A percentile compares a stretch with the other conserved stretches of the same genome.
Evolutionary conservation across 768 basidiomycete genomes (phyloP).

Genomic region (Lactifluus volemus): DNA sequence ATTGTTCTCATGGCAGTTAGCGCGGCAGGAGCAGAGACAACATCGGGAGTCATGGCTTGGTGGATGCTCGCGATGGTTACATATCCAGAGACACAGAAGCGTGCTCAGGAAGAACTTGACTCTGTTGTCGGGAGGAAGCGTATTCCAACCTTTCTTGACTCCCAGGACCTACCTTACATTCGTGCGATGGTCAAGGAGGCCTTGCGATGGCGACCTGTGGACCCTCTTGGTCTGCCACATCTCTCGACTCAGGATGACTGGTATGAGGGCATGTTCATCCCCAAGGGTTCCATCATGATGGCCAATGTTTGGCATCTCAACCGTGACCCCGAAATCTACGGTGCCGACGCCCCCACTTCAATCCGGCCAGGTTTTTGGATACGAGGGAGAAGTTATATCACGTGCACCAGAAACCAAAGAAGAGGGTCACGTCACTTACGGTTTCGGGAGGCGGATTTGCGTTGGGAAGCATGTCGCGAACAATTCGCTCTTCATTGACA

Average conservation of each 20-base stretch:
- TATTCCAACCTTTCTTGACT: slow-evolving; percentile 1
- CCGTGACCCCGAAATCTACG: slow-evolving; percentile 9
- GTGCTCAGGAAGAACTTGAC: slow-evolving; percentile 12
- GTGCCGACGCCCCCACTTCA: slow-evolving; percentile 6
- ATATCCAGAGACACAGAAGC: slow-evolving; percentile 7
- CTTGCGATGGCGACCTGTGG: slow-evolving; percentile 12
- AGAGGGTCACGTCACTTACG: slow-evolving; percentile 11
- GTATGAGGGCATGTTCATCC: slow-evolving; percentile 16
- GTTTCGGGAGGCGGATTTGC: slow-evolving; percentile 10
- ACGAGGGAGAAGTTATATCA: not conserved
- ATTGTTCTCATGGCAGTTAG: not conserved
- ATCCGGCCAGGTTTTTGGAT: slow-evolving; percentile 3
- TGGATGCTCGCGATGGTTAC: slow-evolving; percentile 10
- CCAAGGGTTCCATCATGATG: slow-evolving; percentile 4
- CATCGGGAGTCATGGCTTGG: slow-evolving; percentile 7
- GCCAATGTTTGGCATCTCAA: slow-evolving; percentile 12
- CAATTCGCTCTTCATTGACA: slow-evolving; percentile 14
- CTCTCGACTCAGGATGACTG: slow-evolving; percentile 11
- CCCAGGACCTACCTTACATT: slow-evolving; percentile 3
- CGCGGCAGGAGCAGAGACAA: not conserved
- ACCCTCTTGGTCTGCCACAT: slow-evolving; percentile 11
- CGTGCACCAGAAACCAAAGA: slow-evolving; percentile 8
- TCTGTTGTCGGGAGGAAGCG: not conserved
- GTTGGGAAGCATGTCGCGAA: slow-evolving; percentile 12
- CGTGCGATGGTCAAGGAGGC: slow-evolving; percentile 16